Base-by-base conservation (phyloP, 371 early-diverging fungal genomes). In the Rhizopus arrhizus region DNA sequence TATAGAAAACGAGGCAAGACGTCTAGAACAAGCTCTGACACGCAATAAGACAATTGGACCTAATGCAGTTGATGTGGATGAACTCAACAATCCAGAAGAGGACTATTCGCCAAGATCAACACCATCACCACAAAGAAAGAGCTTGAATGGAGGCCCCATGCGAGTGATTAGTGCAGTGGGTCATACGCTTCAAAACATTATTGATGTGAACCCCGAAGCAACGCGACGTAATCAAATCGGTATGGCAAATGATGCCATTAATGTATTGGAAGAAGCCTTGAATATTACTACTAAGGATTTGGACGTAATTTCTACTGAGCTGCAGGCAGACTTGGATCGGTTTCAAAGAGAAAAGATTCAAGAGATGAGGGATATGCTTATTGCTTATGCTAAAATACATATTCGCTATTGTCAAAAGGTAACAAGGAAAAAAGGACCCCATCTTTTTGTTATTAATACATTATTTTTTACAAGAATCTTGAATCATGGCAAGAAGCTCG, bases 121-220 rank as follows among this genome's bases (percentile, higher is more conserved):
- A 50, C 70, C 72, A 45, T 73, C 77, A 22, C 22, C 22, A 22
- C 22, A 22, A 22, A 22, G 22, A 22, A 22, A 22, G 22, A 22
- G 22, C 15, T 74, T 84, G 35, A 56, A 71, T 53, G 64, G 70
- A 10, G 64, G 60, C 29, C 81, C 81, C 5, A 72, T 83, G 46
- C 76, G 79, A 28, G 73, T 86, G 32, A 81, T 89, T 53, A 86
- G 79, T 69, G 81, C 86, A 6, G 70, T 89, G 3, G 88, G 92
- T 4, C 86, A 90, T 57, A 89, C 90, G 5, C 68, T 91, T n/a
- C 89, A 91, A 64, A 92, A 94, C 1, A 86, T 98, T 51, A 92
- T 96, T 68, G 98, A 96, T 77, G 94, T 93, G 4, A 96, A 98
- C 67, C 96, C 96, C 1, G 95, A 93, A 55, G 87, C 89, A 13